Evolutionary conservation across 208 protist species (phyloP), one percentile per base, ranked within the genome.

Genomic region (Leishmania arabica): DNA sequence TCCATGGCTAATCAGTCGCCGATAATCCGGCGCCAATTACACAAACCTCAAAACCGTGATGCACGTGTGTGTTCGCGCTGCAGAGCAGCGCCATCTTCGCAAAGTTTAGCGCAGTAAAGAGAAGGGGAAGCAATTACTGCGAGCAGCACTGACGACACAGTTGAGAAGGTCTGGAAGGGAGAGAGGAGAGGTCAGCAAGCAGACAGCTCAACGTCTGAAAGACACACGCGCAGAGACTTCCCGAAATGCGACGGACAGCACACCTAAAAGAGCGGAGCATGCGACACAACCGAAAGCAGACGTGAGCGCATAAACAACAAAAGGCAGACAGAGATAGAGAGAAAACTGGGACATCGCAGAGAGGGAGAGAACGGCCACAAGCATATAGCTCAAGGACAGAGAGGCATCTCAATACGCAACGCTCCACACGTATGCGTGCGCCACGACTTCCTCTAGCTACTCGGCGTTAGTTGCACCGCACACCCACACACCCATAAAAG

Each of bases 1-100:
- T 88, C 85, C 73, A 85, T 86, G 17, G 72, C 34, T 47, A 34
- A 2, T 21, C 68, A 17, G 37, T 19, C 45, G 27, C 42, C 37
- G 21, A 34, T 0, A 73, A 54, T 19, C 21, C 27, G 3, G 13
- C 51, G 69, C 51, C 15, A 17, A 73, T 73, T 47, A 37, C 27
- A 34, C 45, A 19, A 34, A 31, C 2, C 19, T 73, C 21, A 9
- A 56, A 77, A 19, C 3, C 15, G 54, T 21, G 24, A 49, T 51
- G 54, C 15, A 6, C 64, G 66, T 71, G 66, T n/a, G 40, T 51
- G 8, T 34, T 34, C 47, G 11, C 19, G 45, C 69, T 51, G 24
- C 45, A 31, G 8, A 54, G 24, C 69, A 73, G 69, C 42, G 17
- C 24, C 40, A 53, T 73, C 69, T 34, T 51, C 37, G 47, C 11